A percentile compares a stretch with the other conserved stretches of the same genome.
phyloP scores from a whole-genome alignment of 2,329 filamentous ascomycete species.

The Sporothrix schenckii region DNA sequence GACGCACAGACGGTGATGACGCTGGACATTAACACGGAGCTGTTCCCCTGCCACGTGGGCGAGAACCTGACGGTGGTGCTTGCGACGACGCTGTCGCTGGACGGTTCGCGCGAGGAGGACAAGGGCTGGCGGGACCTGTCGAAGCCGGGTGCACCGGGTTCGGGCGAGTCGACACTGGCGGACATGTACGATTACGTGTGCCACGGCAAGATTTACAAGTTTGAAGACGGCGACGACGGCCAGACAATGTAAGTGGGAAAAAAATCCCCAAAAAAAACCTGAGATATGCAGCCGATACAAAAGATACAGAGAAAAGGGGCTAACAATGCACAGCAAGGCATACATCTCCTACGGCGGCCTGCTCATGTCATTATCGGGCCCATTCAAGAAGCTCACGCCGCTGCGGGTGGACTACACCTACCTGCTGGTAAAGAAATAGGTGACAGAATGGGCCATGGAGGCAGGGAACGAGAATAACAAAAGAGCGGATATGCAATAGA shows the following conservation, averaged over 20 bases:
- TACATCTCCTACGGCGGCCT: constrained; percentile 94
- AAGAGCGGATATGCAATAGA: not conserved
- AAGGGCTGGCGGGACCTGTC: constrained; percentile 80
- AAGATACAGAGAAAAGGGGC: not conserved
- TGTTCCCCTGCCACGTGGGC: constrained; percentile 75
- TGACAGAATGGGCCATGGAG: not conserved
- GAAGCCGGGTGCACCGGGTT: constrained; percentile 47
- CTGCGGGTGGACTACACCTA: constrained; percentile 93
- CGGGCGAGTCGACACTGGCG: constrained; percentile 62
- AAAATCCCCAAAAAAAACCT: too few species aligned
- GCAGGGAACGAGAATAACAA: not conserved
- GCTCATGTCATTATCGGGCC: constrained; percentile 86
- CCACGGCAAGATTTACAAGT: constrained; percentile 85
- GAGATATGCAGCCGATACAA: too few species aligned
- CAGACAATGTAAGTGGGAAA: constrained; percentile 74
- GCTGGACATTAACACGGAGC: constrained; percentile 91
- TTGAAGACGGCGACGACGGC: constrained; percentile 76
- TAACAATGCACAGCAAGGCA: constrained; percentile 67
- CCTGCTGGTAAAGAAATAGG: constrained; percentile 88
- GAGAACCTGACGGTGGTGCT: constrained; percentile 81
- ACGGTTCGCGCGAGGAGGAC: constrained; percentile 74
- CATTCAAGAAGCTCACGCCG: constrained; percentile 92
- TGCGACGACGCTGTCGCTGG: constrained; percentile 81
- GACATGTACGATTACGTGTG: constrained; percentile 88
- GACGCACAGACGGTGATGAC: constrained; percentile 76